Evolutionary conservation across 1,284 basidiomycete genomes (phyloP).

Genomic region (Sparassis latifolia): DNA sequence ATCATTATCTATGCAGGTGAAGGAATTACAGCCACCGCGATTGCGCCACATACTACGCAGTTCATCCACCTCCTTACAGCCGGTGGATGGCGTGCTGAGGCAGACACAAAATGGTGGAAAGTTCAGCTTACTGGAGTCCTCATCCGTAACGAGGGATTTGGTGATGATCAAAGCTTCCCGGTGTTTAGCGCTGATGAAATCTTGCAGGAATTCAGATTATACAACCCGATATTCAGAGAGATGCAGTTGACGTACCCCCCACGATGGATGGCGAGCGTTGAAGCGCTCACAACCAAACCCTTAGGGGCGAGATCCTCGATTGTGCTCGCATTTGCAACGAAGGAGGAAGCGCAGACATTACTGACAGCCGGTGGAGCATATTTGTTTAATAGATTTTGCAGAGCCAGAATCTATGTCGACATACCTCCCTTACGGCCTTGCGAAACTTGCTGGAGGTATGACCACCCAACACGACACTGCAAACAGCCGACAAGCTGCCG

Average conservation of each 20-base stretch:
- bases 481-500: not conserved
- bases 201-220: not conserved
- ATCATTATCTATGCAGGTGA: no score
- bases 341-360: not conserved
- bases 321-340: not conserved
- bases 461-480: not conserved
- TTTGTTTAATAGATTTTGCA: not conserved
- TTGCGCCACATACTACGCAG: no score
- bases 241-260: not conserved
- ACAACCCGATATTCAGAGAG: constrained; percentile 1
- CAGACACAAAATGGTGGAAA: no score
- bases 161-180: no score
- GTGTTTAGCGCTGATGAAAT: constrained; percentile 4
- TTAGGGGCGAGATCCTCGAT: not conserved
- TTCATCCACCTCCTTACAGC: no score
- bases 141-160: no score
- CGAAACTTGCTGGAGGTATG: not conserved
- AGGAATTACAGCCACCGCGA: no score
- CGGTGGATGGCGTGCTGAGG: no score
- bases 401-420: constrained; percentile 1
- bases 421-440: constrained; percentile 1
- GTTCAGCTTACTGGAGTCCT: no score
- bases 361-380: not conserved
- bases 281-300: not conserved
- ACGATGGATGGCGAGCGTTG: not conserved